Evolutionary conservation across 2,329 filamentous ascomycete genomes (phyloP).

Genomic region (Colletotrichum camelliae): DNA sequence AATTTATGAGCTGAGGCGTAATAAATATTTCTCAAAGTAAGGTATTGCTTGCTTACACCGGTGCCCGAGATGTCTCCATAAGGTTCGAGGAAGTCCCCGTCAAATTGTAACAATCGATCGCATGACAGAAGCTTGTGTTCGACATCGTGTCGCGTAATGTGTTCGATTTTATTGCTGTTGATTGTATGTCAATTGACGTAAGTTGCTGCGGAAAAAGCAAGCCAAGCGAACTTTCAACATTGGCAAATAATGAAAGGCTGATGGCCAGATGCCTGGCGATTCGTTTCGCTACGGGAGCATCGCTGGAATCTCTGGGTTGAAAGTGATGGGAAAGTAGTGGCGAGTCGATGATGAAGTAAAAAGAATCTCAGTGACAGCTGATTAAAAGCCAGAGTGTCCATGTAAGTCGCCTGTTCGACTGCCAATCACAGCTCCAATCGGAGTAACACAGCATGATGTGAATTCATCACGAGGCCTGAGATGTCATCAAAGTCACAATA

Average conservation of each 20-base stretch:
- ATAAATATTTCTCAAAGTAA: not conserved
- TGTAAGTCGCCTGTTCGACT: not conserved
- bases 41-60: not conserved
- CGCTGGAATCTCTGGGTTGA: not conserved
- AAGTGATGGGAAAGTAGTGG: rapidly evolving
- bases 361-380: not conserved
- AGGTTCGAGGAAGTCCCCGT: not conserved
- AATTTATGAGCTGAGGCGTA: too few relatives aligned
- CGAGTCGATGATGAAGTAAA: not conserved
- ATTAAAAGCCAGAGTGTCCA: not conserved
- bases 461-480: not conserved
- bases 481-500: not conserved
- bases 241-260: not conserved
- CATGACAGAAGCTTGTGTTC: not conserved
- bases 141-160: not conserved
- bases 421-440: not conserved
- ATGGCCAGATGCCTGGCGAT: not conserved
- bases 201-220: not conserved
- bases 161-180: not conserved
- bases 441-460: not conserved
- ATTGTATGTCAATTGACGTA: not conserved
- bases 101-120: not conserved
- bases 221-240: not conserved
- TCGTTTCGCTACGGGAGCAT: not conserved
- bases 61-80: not conserved